phyloP scores from a whole-genome alignment of 2,329 filamentous ascomycete species.

The Cyphellophora europaea region DNA sequence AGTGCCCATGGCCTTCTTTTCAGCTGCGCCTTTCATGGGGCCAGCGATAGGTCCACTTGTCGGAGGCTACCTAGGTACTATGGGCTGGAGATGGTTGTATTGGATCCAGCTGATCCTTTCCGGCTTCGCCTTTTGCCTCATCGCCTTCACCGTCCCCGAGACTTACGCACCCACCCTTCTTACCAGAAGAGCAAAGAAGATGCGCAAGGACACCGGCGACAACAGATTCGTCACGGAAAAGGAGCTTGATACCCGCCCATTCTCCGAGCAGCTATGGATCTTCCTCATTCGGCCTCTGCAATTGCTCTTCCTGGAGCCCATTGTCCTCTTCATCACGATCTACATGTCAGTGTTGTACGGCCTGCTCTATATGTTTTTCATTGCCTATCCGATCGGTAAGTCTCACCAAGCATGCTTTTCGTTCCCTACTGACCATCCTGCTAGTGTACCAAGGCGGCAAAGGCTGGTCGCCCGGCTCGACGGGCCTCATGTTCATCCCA shows the following conservation, averaged over 20 bases:
- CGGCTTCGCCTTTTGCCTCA: slow-evolving; percentile 60
- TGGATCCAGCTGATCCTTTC: slow-evolving; percentile 77
- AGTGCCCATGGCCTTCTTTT: slow-evolving; percentile 80
- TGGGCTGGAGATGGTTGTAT: slow-evolving; percentile 76
- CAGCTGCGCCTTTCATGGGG: slow-evolving; percentile 71
- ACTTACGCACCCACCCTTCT: slow-evolving; percentile 79
- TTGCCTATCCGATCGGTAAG: slow-evolving; percentile 40
- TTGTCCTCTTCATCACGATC: slow-evolving; percentile 72
- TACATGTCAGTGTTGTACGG: slow-evolving; percentile 75
- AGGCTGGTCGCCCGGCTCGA: slow-evolving; percentile 62
- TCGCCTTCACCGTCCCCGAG: slow-evolving; percentile 82
- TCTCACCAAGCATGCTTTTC: background rate
- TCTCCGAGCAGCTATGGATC: slow-evolving; percentile 59
- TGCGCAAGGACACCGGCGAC: slow-evolving; percentile 61
- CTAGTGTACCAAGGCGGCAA: slow-evolving; percentile 72
- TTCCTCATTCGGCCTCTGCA: slow-evolving; percentile 79
- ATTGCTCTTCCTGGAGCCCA: slow-evolving; percentile 73
- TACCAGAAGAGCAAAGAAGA: slow-evolving; percentile 57
- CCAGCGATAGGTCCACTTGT: slow-evolving; percentile 68
- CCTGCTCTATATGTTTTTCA: slow-evolving; percentile 46
- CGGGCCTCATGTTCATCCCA: slow-evolving; percentile 81
- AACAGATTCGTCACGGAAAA: slow-evolving; percentile 65
- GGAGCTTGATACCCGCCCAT: slow-evolving; percentile 64
- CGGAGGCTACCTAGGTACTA: slow-evolving; percentile 62
- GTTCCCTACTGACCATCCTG: slow-evolving; percentile 23